Percentiles rank a stretch among this genome's conserved stretches.
Conservation (phyloP, 78 protist genomes). For the Isochrysis galbana region DNA sequence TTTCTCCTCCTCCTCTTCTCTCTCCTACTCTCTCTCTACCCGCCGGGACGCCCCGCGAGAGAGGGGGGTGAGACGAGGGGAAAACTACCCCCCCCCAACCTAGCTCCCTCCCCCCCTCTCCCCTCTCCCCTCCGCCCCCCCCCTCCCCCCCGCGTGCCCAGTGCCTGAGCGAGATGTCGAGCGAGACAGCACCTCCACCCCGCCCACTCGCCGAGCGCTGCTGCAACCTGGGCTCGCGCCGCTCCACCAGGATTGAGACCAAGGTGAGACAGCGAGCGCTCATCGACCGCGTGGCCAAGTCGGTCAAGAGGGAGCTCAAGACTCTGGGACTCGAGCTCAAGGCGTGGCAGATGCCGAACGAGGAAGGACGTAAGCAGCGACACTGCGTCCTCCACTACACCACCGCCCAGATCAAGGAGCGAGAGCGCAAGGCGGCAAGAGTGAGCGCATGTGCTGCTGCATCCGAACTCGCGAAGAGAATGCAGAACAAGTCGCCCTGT, state of each 20-base stretch:
- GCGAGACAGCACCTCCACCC: too few relatives aligned
- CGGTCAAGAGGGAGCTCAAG: not conserved
- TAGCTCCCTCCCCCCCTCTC: too few relatives aligned
- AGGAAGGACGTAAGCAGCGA: not conserved
- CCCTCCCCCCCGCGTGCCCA: too few relatives aligned
- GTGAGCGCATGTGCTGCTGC: not conserved
- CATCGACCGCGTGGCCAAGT: not conserved
- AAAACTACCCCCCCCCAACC: too few relatives aligned
- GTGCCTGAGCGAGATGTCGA: too few relatives aligned
- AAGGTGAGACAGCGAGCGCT: not conserved
- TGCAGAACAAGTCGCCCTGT: not conserved
- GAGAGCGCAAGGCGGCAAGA: not conserved
- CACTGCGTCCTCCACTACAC: not conserved
- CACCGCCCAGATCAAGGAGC: not conserved
- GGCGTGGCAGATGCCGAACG: not conserved
- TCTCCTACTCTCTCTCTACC: too few relatives aligned
- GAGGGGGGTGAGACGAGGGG: too few relatives aligned
- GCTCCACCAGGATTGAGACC: not conserved
- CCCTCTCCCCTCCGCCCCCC: too few relatives aligned
- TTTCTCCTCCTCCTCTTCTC: too few relatives aligned
- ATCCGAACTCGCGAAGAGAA: not conserved
- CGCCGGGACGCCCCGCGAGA: too few relatives aligned
- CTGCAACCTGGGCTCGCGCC: too few relatives aligned
- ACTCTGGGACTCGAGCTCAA: not conserved
- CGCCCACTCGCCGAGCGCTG: too few relatives aligned